phyloP scores from a whole-genome alignment of 2,329 filamentous ascomycete genomes.

The Penicillium sp. region DNA sequence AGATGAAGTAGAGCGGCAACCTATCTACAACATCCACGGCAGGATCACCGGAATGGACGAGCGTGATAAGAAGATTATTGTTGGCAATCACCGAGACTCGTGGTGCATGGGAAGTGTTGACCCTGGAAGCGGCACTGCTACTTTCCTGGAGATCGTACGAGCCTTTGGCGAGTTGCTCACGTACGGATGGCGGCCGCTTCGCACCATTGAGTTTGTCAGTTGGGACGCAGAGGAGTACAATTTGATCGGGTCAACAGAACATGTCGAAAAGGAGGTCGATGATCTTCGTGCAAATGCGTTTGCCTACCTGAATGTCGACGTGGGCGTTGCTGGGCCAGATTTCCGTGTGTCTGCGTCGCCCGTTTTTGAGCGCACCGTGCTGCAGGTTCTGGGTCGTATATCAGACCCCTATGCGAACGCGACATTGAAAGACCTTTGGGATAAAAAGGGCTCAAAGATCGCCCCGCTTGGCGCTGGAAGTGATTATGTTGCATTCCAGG shows the following conservation, averaged over 20 bases:
- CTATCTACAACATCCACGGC: slow-evolving; percentile 89
- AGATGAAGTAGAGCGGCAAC: slow-evolving; percentile 76
- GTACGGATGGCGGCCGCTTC: slow-evolving; percentile 82
- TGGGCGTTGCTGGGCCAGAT: slow-evolving; percentile 69
- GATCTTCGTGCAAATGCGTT: slow-evolving; percentile 69
- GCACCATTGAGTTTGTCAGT: slow-evolving; percentile 95
- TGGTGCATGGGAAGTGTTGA: slow-evolving; percentile 87
- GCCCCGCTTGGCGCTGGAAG: slow-evolving; percentile 69
- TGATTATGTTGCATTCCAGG: slow-evolving; percentile 87
- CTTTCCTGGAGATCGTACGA: slow-evolving; percentile 84
- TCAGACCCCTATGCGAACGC: slow-evolving; percentile 68
- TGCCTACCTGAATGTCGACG: slow-evolving; percentile 89
- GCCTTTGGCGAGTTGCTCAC: slow-evolving; percentile 75
- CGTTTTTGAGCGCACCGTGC: slow-evolving; percentile 68
- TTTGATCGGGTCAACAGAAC: slow-evolving; percentile 88
- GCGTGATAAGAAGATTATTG: slow-evolving; percentile 74
- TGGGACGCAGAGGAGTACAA: slow-evolving; percentile 97
- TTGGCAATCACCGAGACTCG: slow-evolving; percentile 90
- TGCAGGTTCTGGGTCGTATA: slow-evolving; percentile 71
- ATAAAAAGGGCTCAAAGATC: slow-evolving; percentile 57
- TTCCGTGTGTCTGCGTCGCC: slow-evolving; percentile 81
- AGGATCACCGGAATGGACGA: slow-evolving; percentile 82
- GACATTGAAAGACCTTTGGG: slow-evolving; percentile 74
- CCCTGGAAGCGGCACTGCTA: slow-evolving; percentile 81
- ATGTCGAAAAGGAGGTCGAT: slow-evolving; percentile 80